phyloP scores from a whole-genome alignment of 495 filamentous ascomycete species.

The Mytilinidion resinicola region DNA sequence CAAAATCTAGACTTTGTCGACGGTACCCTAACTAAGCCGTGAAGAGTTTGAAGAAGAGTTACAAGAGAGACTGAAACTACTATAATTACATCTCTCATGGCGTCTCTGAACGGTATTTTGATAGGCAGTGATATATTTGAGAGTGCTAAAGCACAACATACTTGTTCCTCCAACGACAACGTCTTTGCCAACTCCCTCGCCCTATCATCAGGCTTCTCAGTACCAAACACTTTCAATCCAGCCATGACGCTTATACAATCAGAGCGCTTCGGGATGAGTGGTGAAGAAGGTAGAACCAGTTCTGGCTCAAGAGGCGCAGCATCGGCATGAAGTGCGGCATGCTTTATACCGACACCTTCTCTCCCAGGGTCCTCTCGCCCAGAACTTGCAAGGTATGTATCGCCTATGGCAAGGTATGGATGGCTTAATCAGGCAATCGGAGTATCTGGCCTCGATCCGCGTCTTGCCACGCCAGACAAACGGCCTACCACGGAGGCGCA shows the following conservation, averaged over 20 bases:
- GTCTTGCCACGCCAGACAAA: background rate
- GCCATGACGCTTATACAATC: conserved; percentile 16
- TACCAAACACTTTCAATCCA: conserved; percentile 22
- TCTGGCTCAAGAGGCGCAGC: conserved; percentile 7
- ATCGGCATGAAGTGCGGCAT: conserved; percentile 3
- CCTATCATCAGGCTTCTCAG: conserved; percentile 27
- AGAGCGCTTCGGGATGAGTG: conserved; percentile 11
- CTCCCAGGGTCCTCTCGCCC: background rate
- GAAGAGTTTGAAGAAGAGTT: too few relatives aligned
- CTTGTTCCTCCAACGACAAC: conserved; percentile 28
- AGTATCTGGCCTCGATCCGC: background rate
- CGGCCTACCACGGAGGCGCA: too few relatives aligned
- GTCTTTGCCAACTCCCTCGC: conserved; percentile 25
- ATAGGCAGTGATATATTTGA: conserved; percentile 1
- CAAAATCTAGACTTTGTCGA: too few relatives aligned
- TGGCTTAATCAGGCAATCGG: background rate
- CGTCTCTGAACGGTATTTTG: too few relatives aligned
- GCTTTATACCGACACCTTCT: background rate
- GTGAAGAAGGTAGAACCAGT: background rate
- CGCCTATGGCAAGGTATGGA: background rate
- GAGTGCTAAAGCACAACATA: conserved; percentile 9
- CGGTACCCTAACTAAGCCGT: too few relatives aligned
- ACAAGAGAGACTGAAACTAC: too few relatives aligned
- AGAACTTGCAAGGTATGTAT: background rate
- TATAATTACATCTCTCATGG: too few relatives aligned